Conservation (phyloP, 1,284 basidiomycete genomes). For the Trametes polyzona region DNA sequence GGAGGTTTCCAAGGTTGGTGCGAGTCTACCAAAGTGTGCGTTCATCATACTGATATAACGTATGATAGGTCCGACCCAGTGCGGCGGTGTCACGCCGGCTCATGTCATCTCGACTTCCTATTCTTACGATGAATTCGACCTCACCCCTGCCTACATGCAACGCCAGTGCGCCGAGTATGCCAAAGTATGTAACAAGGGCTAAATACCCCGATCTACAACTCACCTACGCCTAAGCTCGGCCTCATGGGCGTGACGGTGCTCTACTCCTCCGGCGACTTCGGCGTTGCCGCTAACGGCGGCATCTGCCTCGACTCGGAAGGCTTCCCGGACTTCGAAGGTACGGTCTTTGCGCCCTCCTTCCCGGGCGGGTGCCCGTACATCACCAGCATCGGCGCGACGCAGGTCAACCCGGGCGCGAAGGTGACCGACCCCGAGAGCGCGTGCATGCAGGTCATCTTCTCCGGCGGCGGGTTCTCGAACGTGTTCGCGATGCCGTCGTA, state of each 20-base stretch:
- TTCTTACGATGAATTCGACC: constrained; percentile 40
- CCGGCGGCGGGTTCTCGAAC: constrained; percentile 51
- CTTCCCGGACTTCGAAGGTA: constrained; percentile 9
- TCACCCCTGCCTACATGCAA: constrained; percentile 42
- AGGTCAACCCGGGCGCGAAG: constrained; percentile 55
- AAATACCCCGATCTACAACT: background rate
- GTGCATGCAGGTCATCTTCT: constrained; percentile 39
- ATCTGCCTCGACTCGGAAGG: constrained; percentile 32
- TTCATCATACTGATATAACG: background rate
- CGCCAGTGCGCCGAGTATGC: constrained; percentile 52
- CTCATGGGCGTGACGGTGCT: constrained; percentile 30
- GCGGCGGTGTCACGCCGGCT: constrained; percentile 43
- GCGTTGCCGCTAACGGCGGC: constrained; percentile 23
- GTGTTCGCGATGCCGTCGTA: constrained; percentile 46
- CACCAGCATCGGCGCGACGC: constrained; percentile 63
- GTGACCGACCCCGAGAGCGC: constrained; percentile 56
- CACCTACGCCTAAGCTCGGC: constrained; percentile 18
- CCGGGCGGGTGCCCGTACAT: constrained; percentile 56
- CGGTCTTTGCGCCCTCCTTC: constrained; percentile 31
- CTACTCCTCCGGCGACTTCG: constrained; percentile 29
- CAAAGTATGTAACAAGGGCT: constrained; percentile 34
- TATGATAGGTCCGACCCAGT: constrained; percentile 39
- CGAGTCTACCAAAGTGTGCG: background rate
- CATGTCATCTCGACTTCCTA: constrained; percentile 50
- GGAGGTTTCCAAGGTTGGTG: constrained; percentile 19